These are phyloP conservation scores for Arbutus unedo DNA, from an alignment of 148 eudicot species.

Conservation along the genomic window DNA sequence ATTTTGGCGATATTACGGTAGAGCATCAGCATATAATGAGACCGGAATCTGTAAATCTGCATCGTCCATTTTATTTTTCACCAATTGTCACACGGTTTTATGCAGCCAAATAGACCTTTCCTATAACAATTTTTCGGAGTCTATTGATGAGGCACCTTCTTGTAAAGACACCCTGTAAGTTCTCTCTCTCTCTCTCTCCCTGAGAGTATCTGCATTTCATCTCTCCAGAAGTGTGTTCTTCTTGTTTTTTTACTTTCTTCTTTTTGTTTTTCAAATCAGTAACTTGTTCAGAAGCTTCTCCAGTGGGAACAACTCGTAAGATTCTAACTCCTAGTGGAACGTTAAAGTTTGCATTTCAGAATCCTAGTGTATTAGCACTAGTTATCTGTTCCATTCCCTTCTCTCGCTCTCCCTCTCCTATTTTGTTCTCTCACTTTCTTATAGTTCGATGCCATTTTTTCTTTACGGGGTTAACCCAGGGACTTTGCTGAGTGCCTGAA, in stretches of 20 bases:
- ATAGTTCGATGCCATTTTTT: neutral
- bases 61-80: neutral
- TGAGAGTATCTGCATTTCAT: neutral
- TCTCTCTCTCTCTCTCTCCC: too few relatives aligned
- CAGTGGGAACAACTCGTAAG: conserved; percentile 35
- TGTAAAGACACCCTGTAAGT: conserved; percentile 46
- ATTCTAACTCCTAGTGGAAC: neutral
- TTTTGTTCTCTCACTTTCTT: neutral
- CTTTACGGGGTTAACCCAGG: conserved; percentile 24
- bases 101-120: conserved; percentile 58
- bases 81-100: neutral
- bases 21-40: neutral
- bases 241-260: neutral
- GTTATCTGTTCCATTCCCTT: neutral
- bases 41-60: neutral
- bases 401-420: neutral
- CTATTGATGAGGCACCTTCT: conserved; percentile 24
- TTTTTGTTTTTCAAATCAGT: conserved; percentile 25
- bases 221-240: neutral
- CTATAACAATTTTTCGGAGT: conserved; percentile 46
- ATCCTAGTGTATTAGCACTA: neutral
- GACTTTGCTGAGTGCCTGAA: conserved; percentile 34
- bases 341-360: neutral
- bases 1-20: neutral
- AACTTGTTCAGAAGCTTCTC: conserved; percentile 56